Conservation (phyloP, 495 filamentous ascomycete genomes). For the Neurospora sp. region DNA sequence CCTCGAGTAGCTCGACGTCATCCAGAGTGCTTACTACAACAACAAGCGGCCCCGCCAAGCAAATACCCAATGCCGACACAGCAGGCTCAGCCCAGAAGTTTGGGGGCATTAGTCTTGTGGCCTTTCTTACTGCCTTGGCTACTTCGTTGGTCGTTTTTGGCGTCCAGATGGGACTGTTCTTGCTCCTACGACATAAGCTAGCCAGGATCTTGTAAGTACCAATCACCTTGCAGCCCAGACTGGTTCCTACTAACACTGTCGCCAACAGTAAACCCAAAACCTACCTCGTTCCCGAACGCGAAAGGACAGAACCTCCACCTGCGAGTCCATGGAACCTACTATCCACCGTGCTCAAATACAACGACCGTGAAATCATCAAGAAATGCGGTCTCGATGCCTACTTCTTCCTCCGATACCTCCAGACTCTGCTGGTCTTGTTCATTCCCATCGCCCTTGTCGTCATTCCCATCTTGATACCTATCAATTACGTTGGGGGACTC, state of each 20-base stretch:
- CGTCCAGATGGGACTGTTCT: constrained; percentile 64
- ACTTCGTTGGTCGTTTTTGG: constrained; percentile 67
- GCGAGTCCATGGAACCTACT: constrained; percentile 62
- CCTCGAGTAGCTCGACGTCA: not conserved
- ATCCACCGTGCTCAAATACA: constrained; percentile 60
- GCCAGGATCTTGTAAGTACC: constrained; percentile 73
- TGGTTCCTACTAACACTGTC: not conserved
- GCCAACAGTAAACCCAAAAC: constrained; percentile 66
- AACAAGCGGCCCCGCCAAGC: not conserved
- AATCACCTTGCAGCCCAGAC: not conserved
- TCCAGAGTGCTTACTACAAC: constrained; percentile 1
- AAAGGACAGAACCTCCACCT: constrained; percentile 65
- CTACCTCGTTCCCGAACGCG: constrained; percentile 81
- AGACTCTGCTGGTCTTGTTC: constrained; percentile 89
- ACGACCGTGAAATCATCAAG: constrained; percentile 79
- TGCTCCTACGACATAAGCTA: constrained; percentile 67
- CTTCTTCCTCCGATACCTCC: constrained; percentile 92
- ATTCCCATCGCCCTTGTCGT: constrained; percentile 68
- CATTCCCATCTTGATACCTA: constrained; percentile 73
- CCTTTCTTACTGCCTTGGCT: constrained; percentile 69
- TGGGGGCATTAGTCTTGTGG: constrained; percentile 47
- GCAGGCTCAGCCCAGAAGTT: constrained; percentile 29
- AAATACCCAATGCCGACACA: not conserved
- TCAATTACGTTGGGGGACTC: constrained; percentile 69
- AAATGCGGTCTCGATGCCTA: constrained; percentile 97